A percentile compares a stretch with the other conserved stretches of the same genome.
phyloP scores from a whole-genome alignment of 1,284 basidiomycete species.

The Puccinia coronata region DNA sequence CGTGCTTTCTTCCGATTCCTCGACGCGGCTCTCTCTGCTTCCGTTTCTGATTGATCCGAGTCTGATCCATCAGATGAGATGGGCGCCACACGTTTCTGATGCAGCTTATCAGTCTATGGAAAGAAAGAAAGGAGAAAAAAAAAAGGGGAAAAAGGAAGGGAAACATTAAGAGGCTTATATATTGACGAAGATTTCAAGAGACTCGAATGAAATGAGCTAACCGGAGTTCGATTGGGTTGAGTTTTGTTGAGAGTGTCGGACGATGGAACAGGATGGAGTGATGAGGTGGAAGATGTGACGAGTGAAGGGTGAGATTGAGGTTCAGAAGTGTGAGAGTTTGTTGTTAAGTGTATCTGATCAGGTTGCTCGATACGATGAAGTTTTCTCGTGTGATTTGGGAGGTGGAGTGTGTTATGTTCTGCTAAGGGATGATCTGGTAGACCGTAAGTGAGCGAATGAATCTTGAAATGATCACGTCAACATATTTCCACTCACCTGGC shows the following conservation, averaged over 20 bases:
- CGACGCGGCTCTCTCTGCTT: conserved; percentile 10
- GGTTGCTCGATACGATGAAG: background rate
- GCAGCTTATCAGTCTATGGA: background rate
- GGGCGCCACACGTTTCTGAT: conserved; percentile 25
- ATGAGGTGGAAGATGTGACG: conserved; percentile 4
- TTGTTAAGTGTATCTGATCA: background rate
- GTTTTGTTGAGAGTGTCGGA: background rate
- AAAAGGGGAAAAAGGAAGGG: background rate
- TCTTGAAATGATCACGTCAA: background rate
- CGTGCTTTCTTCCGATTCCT: conserved; percentile 18
- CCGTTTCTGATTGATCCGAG: background rate
- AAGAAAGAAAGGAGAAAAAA: background rate
- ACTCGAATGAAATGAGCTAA: background rate
- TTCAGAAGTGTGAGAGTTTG: background rate
- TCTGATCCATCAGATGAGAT: conserved; percentile 22
- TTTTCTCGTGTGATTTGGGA: background rate
- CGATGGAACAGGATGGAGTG: background rate
- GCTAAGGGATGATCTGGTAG: background rate
- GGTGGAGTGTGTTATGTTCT: background rate
- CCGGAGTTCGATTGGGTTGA: background rate
- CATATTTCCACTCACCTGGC: background rate
- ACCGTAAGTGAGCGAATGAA: background rate
- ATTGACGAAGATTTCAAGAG: background rate
- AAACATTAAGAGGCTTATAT: too few relatives aligned
- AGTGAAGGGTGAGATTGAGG: background rate